Percentiles rank a stretch among this genome's conserved stretches.
Evolutionary conservation across 2,329 filamentous ascomycete genomes (phyloP).

Genomic region (Thelonectria discophora): DNA sequence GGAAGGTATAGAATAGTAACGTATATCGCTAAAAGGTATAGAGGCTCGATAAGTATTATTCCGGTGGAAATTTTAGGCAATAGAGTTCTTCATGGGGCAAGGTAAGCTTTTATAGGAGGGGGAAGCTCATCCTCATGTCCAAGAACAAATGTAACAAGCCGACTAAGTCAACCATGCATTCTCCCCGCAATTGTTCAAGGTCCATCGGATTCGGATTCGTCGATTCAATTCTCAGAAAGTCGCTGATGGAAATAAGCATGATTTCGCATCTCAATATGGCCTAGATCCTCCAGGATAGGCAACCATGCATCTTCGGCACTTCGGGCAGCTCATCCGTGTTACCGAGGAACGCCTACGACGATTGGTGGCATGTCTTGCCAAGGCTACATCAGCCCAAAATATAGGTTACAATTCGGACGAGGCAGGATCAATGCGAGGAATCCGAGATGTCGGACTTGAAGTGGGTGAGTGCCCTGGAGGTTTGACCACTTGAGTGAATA

Average conservation of each 20-base stretch:
- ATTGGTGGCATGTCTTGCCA: not conserved
- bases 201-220: not conserved
- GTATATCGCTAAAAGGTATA: not conserved
- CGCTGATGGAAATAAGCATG: not conserved
- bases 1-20: not conserved
- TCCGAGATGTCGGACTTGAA: not conserved
- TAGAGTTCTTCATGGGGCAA: not conserved
- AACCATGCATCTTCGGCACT: not conserved
- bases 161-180: not conserved
- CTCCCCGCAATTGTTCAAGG: not conserved
- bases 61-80: not conserved
- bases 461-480: too few species aligned
- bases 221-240: not conserved
- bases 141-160: not conserved
- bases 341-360: not conserved
- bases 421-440: not conserved
- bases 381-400: not conserved
- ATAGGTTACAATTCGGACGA: not conserved
- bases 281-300: not conserved
- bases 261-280: not conserved
- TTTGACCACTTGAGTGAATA: not conserved
- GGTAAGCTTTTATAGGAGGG: not conserved
- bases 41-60: not conserved
- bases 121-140: too few species aligned
- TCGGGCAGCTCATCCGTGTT: not conserved